Evolutionary conservation across 305 asterid genomes (phyloP).

Genomic region (Solanum chacoense): DNA sequence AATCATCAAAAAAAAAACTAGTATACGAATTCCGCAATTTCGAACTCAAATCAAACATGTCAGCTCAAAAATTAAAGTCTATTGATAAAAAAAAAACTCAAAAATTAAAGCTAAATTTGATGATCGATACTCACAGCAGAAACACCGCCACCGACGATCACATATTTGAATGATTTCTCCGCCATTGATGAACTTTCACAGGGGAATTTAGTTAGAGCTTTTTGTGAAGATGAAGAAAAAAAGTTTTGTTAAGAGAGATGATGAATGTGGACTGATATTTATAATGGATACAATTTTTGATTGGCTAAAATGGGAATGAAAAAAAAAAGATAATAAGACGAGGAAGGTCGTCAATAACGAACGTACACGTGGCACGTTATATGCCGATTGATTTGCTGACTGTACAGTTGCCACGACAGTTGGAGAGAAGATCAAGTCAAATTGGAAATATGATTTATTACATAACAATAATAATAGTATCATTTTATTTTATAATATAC

Average conservation of each 20-base stretch:
- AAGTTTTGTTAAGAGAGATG: neutral
- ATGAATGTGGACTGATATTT: neutral
- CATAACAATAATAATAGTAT: neutral
- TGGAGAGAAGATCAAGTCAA: neutral
- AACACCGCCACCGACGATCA: constrained; percentile 22
- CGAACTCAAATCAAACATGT: neutral
- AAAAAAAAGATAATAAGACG: neutral
- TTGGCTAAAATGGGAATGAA: neutral
- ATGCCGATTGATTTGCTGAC: constrained; percentile 26
- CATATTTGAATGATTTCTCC: constrained; percentile 15
- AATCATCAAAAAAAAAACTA: neutral
- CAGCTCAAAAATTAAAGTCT: neutral
- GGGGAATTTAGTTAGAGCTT: neutral
- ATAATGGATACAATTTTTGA: neutral
- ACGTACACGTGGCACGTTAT: constrained; percentile 23
- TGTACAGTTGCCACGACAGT: constrained; percentile 12
- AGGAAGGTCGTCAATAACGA: neutral
- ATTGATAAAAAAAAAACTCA: neutral
- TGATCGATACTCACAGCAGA: constrained; percentile 22
- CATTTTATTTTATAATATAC: neutral
- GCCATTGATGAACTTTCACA: constrained; percentile 8
- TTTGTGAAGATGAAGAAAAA: neutral
- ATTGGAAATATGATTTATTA: neutral
- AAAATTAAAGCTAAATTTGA: neutral
- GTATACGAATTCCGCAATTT: neutral